Conservation (phyloP, 495 filamentous ascomycete species). For the Symbiotaphrina buchneri region DNA sequence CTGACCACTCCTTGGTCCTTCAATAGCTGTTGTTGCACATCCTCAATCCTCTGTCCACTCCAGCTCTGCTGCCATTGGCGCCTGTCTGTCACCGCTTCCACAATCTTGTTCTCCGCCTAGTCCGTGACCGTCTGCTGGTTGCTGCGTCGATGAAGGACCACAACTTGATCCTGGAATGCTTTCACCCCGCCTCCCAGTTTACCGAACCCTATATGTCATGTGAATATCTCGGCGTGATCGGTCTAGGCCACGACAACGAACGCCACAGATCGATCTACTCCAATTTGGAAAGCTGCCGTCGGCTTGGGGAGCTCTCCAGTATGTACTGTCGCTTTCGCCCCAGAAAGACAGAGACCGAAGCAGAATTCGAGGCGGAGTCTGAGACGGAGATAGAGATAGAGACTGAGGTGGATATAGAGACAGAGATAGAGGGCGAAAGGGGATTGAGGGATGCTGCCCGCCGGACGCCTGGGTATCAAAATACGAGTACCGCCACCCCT, state of each 20-base stretch:
- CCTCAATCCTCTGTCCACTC: conserved; percentile 34
- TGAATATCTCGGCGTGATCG: conserved; percentile 38
- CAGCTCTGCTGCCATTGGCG: conserved; percentile 32
- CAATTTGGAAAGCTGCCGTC: conserved; percentile 4
- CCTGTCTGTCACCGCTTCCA: conserved; percentile 42
- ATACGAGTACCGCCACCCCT: neutral
- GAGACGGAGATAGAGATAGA: no score
- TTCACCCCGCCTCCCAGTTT: conserved; percentile 45
- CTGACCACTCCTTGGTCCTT: no score
- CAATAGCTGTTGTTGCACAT: conserved; percentile 43
- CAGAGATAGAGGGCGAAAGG: conserved; percentile 6
- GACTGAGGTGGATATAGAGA: no score
- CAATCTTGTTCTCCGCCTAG: conserved; percentile 38
- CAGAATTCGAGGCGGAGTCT: no score
- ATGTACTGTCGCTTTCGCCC: conserved; percentile 41
- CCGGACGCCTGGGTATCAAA: conserved; percentile 12
- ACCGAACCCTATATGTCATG: conserved; percentile 41
- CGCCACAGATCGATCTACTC: conserved; percentile 11
- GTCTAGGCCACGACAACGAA: conserved; percentile 14
- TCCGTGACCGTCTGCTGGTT: conserved; percentile 37
- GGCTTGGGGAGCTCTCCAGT: conserved; percentile 15
- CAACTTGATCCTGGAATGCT: conserved; percentile 54
- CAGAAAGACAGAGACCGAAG: no score
- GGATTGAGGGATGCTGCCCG: conserved; percentile 13
- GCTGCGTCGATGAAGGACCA: conserved; percentile 33